Percentiles rank a stretch among this genome's conserved stretches.
phyloP scores from a whole-genome alignment of 306 rosid genomes.

The Morella rubra region DNA sequence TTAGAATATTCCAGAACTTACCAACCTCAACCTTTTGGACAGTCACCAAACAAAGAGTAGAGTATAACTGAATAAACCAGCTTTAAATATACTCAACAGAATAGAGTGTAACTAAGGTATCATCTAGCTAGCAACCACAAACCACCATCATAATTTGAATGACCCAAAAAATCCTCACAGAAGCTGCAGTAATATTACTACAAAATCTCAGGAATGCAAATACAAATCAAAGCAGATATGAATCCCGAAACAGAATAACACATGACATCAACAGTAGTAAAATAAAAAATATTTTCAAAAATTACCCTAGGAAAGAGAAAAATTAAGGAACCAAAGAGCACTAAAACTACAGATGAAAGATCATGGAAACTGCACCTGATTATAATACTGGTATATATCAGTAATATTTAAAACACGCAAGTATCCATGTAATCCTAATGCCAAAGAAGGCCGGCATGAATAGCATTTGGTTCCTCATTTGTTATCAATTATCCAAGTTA shows the following conservation, averaged over 20 bases:
- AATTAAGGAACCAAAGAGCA: neutral
- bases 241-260: neutral
- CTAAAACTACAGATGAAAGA: constrained; percentile 21
- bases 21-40: neutral
- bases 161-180: too few species aligned
- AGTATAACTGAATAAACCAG: neutral
- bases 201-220: neutral
- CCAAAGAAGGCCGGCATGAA: constrained; percentile 96
- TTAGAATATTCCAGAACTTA: too few species aligned
- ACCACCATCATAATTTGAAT: neutral
- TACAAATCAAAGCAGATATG: neutral
- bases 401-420: constrained; percentile 68
- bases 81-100: neutral
- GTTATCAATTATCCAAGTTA: constrained; percentile 87
- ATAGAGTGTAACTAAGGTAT: neutral
- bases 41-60: neutral
- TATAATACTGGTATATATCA: constrained; percentile 83
- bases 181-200: too few species aligned
- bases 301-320: neutral
- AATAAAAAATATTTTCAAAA: neutral
- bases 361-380: constrained; percentile 51
- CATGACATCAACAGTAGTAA: neutral
- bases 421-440: constrained; percentile 89
- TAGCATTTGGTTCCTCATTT: constrained; percentile 77
- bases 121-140: neutral